Evolutionary conservation across 208 protist genomes (phyloP), one percentile per base, ranked within the genome.

Genomic region (Phytomonas serpens): DNA sequence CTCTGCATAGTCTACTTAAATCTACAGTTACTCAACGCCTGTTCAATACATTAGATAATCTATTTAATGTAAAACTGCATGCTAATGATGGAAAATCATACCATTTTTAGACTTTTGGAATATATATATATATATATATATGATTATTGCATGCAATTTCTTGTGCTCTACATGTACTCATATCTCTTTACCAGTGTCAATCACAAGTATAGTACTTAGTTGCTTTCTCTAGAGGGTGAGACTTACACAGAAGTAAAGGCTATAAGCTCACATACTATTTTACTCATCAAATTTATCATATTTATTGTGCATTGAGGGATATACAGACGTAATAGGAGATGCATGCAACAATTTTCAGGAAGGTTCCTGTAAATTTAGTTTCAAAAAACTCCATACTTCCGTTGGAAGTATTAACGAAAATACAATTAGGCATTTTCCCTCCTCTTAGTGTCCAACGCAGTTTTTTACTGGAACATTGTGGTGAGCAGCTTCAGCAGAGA

Each of bases 381-480:
- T n/a, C 33, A 11, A 77, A 63, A 63, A 79, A 42, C 16, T 76
- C 68, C 11, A 81, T 93, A 1, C 84, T 83, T 4, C 86, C 88
- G 6, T 62, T 96, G 40, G 87, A 96, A 64, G 80, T 84, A 10
- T 83, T 94, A 70, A 93, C 83, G 4, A 86, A 96, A 71, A 77
- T 96, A 33, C 91, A 96, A 74, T 75, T 94, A 11, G 91, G 91
- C 70, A 91, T 94, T 62, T 81, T 82, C 23, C 87, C 87, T 7
- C 76, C 91, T 16, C 79, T 88, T 19, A 79, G 76, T 13, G 69
- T 77, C 61, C 88, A 93, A 76, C 88, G 89, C 13, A 72, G 72
- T n/a, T 96, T 96, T 77, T 74, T 96, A 68, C 75, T 92, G 62
- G 84, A 93, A 37, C 77, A 96, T 76, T 96, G 83, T 76, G 72